Evolutionary conservation across 345 rosid genomes (phyloP).

Genomic region (Pugionium dolabratum): DNA sequence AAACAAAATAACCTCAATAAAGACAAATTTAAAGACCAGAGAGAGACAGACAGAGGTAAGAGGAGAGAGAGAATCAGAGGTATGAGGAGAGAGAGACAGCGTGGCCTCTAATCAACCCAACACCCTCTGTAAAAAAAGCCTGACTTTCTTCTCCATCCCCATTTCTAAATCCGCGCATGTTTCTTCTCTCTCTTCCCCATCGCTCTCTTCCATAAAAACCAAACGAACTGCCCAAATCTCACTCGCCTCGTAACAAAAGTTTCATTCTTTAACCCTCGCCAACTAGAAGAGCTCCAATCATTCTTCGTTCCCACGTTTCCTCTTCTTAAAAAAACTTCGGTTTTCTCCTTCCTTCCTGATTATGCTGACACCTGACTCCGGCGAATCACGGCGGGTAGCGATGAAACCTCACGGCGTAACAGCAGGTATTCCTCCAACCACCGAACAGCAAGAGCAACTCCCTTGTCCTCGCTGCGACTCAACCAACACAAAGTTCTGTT

Average conservation of each 20-base stretch:
- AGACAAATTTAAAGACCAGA: constrained; percentile 32
- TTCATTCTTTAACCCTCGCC: constrained; percentile 15
- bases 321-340: background rate
- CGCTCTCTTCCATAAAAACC: constrained; percentile 26
- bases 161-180: constrained; percentile 40
- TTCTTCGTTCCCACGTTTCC: constrained; percentile 20
- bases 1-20: background rate
- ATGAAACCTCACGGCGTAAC: constrained; percentile 42
- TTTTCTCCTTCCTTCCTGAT: background rate
- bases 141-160: constrained; percentile 38
- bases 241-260: constrained; percentile 18
- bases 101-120: constrained; percentile 41
- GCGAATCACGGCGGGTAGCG: constrained; percentile 42
- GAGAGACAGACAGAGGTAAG: constrained; percentile 3
- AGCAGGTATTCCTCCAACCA: constrained; percentile 31
- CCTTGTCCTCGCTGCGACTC: constrained; percentile 96
- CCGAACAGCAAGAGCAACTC: constrained; percentile 75
- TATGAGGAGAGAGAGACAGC: constrained; percentile 8
- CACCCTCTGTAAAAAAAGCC: constrained; percentile 39
- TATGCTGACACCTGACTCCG: constrained; percentile 49
- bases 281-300: constrained; percentile 2
- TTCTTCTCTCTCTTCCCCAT: background rate
- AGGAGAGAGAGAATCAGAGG: background rate
- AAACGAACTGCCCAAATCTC: constrained; percentile 20
- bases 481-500: constrained; percentile 87